Base-by-base conservation (phyloP, 176 grass and related monocot species). In the Dendrocalamus sinicus region DNA sequence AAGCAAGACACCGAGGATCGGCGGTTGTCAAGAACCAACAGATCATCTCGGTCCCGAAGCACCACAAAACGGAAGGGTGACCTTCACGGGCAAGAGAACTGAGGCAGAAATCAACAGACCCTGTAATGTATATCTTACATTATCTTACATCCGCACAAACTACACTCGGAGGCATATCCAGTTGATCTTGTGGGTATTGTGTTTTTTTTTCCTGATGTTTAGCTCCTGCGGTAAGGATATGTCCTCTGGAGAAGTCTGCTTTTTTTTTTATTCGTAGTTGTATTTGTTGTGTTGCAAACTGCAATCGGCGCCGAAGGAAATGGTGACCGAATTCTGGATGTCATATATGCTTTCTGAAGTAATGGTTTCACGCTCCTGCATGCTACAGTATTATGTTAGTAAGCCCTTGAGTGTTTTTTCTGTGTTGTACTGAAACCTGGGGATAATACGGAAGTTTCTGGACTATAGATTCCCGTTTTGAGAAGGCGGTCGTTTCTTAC, bases 61-160 rank as follows among this genome's bases (percentile, higher is more conserved):
- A 93, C 88, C 46, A 93, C 90, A 13, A 98, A 92, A 77, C 88
- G 90, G 88, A 95, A 98, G 91, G 83, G 55, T 4, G 93, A 83
- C 9, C 43, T 81, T 60, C 81, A 76, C 35, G 82, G 40, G 13
- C 39, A 62, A 70, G 86, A 83, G 15, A 97, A 89, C 53, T 97
- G 85, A 94, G 86, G 64, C 47, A 59, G 67, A 65, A 79, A 35
- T 46, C 43, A 81, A 76, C 54, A 65, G 69, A 40, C 76, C 32
- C 39, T 81, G 76, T 84, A 81, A 88, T 83, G 66, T 90, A 87
- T 47, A 83, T 87, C 73, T 68, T 80, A 39, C 81, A 71, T 41
- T 41, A 69, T 85, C 88, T 76, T 64, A 82, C 88, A 81, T 68
- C 68, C 30, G 43, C n/a, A 28, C 48, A 50, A 81, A 76, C 66